These are phyloP conservation scores for Diplodia seriata DNA, from an alignment of 2,329 filamentous ascomycete genomes.

Conservation along the genomic window DNA sequence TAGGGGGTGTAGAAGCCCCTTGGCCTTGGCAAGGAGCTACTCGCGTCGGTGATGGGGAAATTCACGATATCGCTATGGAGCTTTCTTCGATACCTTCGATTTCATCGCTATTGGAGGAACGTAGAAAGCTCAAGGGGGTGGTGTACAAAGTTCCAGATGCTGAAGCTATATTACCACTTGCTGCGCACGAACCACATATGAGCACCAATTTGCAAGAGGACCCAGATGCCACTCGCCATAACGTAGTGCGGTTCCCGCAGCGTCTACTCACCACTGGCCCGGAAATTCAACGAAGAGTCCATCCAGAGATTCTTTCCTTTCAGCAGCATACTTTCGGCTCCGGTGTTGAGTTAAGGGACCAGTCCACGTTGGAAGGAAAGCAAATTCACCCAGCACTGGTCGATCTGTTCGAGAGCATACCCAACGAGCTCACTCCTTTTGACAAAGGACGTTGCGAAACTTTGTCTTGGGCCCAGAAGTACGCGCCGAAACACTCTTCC, in stretches of 20 bases:
- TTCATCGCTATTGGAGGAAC: background rate
- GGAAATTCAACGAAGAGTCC: conserved; percentile 51
- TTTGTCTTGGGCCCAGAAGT: conserved; percentile 81
- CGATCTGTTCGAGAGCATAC: conserved; percentile 66
- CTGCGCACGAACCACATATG: conserved; percentile 7
- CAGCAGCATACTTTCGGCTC: background rate
- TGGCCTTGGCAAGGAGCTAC: conserved; percentile 73
- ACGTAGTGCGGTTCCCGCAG: conserved; percentile 35
- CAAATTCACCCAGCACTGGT: conserved; percentile 64
- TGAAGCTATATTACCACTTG: conserved; percentile 39
- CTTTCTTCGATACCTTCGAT: background rate
- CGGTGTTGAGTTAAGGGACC: background rate
- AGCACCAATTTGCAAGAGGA: background rate
- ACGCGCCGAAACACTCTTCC: conserved; percentile 71
- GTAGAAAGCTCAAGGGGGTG: conserved; percentile 51
- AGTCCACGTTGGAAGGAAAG: background rate
- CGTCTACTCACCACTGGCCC: conserved; percentile 47
- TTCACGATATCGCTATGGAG: background rate
- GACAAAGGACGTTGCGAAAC: conserved; percentile 79
- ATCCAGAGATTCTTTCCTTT: conserved; percentile 34
- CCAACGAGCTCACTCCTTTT: conserved; percentile 73
- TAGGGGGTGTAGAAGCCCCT: conserved; percentile 71
- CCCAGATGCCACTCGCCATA: background rate
- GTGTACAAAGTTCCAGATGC: conserved; percentile 40
- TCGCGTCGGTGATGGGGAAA: conserved; percentile 64